Percentiles rank a stretch among this genome's conserved stretches.
These are phyloP conservation scores for Paecilomyces niveus DNA, from an alignment of 2,329 filamentous ascomycete genomes.

Conservation along the genomic window DNA sequence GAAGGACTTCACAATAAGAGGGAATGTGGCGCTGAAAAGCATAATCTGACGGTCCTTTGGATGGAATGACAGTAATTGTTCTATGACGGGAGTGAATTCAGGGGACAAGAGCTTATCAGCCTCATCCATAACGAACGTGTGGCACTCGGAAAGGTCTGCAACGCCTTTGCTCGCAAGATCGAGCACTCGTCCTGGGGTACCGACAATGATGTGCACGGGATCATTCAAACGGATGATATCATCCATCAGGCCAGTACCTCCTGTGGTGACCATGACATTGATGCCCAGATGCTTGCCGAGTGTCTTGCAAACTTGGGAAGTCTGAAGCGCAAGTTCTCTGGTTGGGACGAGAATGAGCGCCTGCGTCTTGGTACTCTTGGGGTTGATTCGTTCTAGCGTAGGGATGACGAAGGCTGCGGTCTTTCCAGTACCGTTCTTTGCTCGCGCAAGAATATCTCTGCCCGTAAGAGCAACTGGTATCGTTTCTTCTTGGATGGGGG, in stretches of 20 bases:
- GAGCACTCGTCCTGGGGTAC: slow-evolving; percentile 91
- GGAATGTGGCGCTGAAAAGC: slow-evolving; percentile 98
- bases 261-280: slow-evolving; percentile 99
- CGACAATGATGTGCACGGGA: slow-evolving; percentile 93
- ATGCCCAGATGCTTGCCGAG: slow-evolving; percentile 93
- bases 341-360: slow-evolving; percentile 94
- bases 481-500: slow-evolving; percentile 97
- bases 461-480: slow-evolving; percentile 95
- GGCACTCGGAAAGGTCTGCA: slow-evolving; percentile 89
- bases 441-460: slow-evolving; percentile 87
- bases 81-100: slow-evolving; percentile 95
- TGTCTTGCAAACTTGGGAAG: slow-evolving; percentile 98
- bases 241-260: slow-evolving; percentile 88
- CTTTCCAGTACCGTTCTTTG: slow-evolving; percentile 98
- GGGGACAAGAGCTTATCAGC: slow-evolving; percentile 95
- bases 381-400: slow-evolving; percentile 89
- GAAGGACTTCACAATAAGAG: slow-evolving; percentile 93
- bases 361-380: slow-evolving; percentile 93
- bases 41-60: slow-evolving; percentile 98
- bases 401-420: slow-evolving; percentile 97
- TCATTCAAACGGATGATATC: slow-evolving; percentile 94
- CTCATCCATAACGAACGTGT: slow-evolving; percentile 99
- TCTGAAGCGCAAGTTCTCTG: slow-evolving; percentile 93
- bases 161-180: slow-evolving; percentile 95
- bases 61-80: slow-evolving; percentile 90